Percentiles rank a stretch among this genome's conserved stretches.
These are phyloP conservation scores for Geosmithia morbida DNA, from an alignment of 2,329 filamentous ascomycete genomes.

Conservation along the genomic window DNA sequence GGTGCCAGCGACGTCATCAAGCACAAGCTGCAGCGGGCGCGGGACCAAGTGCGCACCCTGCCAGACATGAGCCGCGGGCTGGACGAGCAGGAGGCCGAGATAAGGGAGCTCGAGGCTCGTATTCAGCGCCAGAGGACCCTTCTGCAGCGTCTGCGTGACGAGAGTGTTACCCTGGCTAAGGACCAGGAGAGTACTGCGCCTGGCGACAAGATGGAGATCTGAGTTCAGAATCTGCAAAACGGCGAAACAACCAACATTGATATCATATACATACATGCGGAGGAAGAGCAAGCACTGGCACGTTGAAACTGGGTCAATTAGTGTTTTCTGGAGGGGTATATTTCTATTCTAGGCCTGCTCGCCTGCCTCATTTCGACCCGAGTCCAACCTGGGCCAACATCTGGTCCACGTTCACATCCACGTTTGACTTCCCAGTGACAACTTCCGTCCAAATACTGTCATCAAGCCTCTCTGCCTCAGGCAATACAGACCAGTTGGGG, in stretches of 20 bases:
- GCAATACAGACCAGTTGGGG: constrained; percentile 72
- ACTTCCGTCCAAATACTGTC: constrained; percentile 55
- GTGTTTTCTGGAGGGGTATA: background rate
- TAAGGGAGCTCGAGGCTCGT: constrained; percentile 47
- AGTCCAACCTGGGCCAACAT: constrained; percentile 42
- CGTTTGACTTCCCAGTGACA: constrained; percentile 47
- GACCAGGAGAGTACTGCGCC: background rate
- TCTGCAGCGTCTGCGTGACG: constrained; percentile 36
- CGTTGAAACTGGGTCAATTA: no score
- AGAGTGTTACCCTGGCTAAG: constrained; percentile 24
- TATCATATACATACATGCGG: no score
- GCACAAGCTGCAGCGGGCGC: constrained; percentile 69
- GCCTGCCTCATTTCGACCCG: background rate
- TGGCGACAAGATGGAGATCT: constrained; percentile 26
- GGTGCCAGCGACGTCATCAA: constrained; percentile 66
- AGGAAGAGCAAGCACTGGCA: no score
- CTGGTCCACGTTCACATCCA: constrained; percentile 49
- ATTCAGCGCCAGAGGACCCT: constrained; percentile 48
- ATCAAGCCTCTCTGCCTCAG: constrained; percentile 40
- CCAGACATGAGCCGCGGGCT: constrained; percentile 56
- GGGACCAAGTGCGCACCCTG: constrained; percentile 47
- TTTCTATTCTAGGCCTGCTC: background rate
- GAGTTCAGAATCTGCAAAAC: constrained; percentile 3
- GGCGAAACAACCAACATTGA: no score
- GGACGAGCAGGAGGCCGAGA: constrained; percentile 58